Base-by-base conservation (phyloP, 257 asterid species). In the Marsdenia floribunda region DNA sequence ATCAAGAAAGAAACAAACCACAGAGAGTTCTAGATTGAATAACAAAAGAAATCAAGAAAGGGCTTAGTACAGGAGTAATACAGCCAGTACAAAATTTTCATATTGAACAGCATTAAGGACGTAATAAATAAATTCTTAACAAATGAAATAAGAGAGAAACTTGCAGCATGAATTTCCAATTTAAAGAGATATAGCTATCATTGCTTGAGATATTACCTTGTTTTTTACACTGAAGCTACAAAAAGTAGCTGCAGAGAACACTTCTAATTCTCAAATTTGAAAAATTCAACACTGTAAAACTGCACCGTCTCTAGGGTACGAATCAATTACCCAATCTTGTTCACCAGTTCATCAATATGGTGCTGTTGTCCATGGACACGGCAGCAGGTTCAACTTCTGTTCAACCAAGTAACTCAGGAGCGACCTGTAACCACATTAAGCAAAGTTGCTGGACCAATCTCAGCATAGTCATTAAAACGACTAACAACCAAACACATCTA, bases 381-480 rank as follows among this genome's bases (percentile, higher is more conserved):
- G 53, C 16, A 67, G 67, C 38, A 73, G 97, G 95, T 86, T 88
- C 84, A 90, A 91, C 42, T 69, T 69, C 18, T 44, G 95, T 90
- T 87, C 86, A 90, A 86, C 97, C 96, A 72, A 76, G 82, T 83
- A 83, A 75, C 83, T 26, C 29, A 53, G 57, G 47, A 33, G 49
- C 50, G 64, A 38, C 44, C 78, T 69, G 76, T 71, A 71, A 68
- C 22, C 19, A 50, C 71, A 68, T n/a, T 78, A 73, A 68, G 73
- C 50, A 75, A 2, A 44, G 49, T 44, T 44, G 12, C 12, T 44
- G 49, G 49, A 44, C 49, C 49, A 44, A 44, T 7, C 49, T 44
- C 49, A 44, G 49, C 10, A 44, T 0, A 44, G 49, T 44, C 49
- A 44, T 8, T 44, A 44, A 44, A 44, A 44, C 6, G 12, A 44